Evolutionary conservation across 495 filamentous ascomycete genomes (phyloP).

Genomic region (Umbilicaria muhlenbergii): DNA sequence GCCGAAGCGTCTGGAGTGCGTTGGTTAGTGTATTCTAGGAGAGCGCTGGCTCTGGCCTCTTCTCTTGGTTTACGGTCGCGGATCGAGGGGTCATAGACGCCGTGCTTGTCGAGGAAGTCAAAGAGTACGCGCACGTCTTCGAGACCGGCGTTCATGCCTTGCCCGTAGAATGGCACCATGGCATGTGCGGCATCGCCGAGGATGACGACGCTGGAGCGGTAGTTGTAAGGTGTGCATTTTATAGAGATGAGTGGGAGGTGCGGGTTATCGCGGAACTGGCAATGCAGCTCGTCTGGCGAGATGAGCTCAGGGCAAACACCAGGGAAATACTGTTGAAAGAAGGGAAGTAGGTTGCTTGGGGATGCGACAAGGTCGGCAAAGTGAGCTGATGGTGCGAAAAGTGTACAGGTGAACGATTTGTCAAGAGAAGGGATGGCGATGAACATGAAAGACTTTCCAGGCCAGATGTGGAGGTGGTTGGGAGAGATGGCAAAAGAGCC

Average conservation of each 20-base stretch:
- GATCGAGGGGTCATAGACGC: conserved; percentile 20
- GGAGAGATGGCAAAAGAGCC: conserved; percentile 64
- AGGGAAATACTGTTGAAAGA: conserved; percentile 71
- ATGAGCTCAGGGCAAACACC: conserved; percentile 76
- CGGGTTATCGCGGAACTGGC: conserved; percentile 62
- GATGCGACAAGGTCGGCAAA: conserved; percentile 42
- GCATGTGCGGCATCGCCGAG: conserved; percentile 92
- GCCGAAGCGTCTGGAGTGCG: conserved; percentile 65
- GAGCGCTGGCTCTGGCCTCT: conserved; percentile 34
- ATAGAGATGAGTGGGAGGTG: conserved; percentile 87
- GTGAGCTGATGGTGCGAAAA: conserved; percentile 58
- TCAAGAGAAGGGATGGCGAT: conserved; percentile 86
- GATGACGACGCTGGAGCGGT: conserved; percentile 59
- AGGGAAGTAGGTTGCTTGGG: conserved; percentile 39
- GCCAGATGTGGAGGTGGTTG: conserved; percentile 96
- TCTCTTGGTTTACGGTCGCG: conserved; percentile 20
- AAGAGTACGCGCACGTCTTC: conserved; percentile 76
- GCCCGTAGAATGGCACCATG: conserved; percentile 91
- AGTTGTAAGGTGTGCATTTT: conserved; percentile 82
- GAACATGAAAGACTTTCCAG: conserved; percentile 85
- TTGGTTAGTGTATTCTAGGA: conserved; percentile 56
- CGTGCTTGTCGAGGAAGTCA: conserved; percentile 50
- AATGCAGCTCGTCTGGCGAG: conserved; percentile 42
- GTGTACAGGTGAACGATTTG: conserved; percentile 85
- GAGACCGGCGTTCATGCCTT: conserved; percentile 79